Base-by-base conservation (phyloP, 495 filamentous ascomycete genomes). In the Penicillium flavigenum region DNA sequence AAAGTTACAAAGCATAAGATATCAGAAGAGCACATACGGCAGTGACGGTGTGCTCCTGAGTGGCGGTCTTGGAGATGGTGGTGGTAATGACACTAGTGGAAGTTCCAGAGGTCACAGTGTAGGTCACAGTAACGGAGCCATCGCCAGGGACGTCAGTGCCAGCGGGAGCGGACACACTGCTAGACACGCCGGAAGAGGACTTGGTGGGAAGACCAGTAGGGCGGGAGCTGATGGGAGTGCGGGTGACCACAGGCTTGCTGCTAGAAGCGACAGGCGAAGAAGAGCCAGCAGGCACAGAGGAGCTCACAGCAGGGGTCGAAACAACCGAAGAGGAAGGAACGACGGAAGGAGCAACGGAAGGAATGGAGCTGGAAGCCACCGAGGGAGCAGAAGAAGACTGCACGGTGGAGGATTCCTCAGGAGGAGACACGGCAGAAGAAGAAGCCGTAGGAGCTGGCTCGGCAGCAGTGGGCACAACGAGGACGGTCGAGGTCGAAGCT, bases 81-180 rank as follows among this genome's bases (percentile, higher is more conserved):
- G 82, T 85, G 27, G 82, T 84, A 16, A 84, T 70, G 39, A 84
- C 75, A 41, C 72, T 80, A 54, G 78, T 78, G 0, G 79, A 81
- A 16, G 79, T 70, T 51, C 83, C 83, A 46, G 73, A 64, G 50
- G 78, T 79, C 41, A 80, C 80, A 22, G 79, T 85, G 80, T 86
- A 94, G 31, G 78, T 81, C 17, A 88, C 63, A 54, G 75, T 80
- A 52, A 81, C 71, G 64, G 82, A 82, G 52, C 59, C 45, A 43
- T 47, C 19, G 20, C 55, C 42, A 29, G 64, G 42, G 29, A 43
- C 50, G 27, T 27, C 42, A 7, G 47, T 42, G n/a, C 57, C 52
- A 26, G 51, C 46, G 16, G 54, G 26, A 29, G 51, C 53, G 32
- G 60, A 34, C 12, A 22, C 51, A 31, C 17, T 36, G 41, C 39